phyloP scores from a whole-genome alignment of 768 basidiomycete genomes.

The Suillus discolor region DNA sequence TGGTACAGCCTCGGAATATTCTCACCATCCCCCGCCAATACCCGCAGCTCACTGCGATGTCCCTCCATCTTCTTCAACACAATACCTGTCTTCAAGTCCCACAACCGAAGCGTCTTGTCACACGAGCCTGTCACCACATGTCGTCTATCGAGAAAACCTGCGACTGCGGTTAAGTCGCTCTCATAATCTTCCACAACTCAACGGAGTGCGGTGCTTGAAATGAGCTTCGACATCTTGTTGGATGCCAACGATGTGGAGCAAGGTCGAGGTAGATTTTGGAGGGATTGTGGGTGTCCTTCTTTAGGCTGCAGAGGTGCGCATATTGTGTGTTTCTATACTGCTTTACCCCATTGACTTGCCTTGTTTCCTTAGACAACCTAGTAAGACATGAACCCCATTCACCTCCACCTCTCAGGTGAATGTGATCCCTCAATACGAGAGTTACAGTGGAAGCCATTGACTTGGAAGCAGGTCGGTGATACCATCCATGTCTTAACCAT shows the following conservation, averaged over 20 bases:
- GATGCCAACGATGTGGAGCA: neutral
- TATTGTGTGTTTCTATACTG: neutral
- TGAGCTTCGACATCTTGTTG: neutral
- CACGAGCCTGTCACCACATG: neutral
- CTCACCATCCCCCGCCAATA: too few species aligned
- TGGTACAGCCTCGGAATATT: too few species aligned
- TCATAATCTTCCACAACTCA: too few species aligned
- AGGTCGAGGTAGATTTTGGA: neutral
- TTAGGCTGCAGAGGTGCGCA: neutral
- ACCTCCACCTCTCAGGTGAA: neutral
- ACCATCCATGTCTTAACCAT: neutral
- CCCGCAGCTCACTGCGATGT: too few species aligned
- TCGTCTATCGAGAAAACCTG: neutral
- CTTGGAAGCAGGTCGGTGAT: neutral
- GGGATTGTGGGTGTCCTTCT: neutral
- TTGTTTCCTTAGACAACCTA: neutral
- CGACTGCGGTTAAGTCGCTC: too few species aligned
- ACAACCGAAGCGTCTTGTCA: neutral
- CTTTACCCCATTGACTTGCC: neutral
- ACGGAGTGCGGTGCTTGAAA: too few species aligned
- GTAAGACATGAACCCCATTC: neutral
- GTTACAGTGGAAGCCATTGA: neutral
- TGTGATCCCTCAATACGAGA: neutral
- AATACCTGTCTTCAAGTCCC: too few species aligned
- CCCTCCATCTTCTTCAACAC: neutral